Evolutionary conservation across 176 grass and related monocot species (phyloP).

Genomic region (Carex littledalei): DNA sequence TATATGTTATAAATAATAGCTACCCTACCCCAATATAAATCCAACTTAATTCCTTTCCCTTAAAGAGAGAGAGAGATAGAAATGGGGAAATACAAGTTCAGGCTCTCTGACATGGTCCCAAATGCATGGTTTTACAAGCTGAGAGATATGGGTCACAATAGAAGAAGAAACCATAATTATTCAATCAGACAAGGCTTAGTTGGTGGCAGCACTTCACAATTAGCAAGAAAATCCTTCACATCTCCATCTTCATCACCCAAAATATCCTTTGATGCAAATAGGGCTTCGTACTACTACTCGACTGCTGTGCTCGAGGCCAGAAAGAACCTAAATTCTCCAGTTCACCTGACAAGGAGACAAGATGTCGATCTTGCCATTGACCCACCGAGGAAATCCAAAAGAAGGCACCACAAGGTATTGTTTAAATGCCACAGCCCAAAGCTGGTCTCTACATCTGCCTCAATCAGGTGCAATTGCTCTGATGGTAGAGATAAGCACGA

Average conservation of each 20-base stretch:
- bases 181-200: too few species aligned
- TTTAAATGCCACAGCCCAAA: constrained; percentile 34
- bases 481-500: neutral
- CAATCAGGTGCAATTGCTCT: constrained; percentile 29
- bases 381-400: constrained; percentile 43
- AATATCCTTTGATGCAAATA: constrained; percentile 35
- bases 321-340: constrained; percentile 28
- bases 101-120: constrained; percentile 87
- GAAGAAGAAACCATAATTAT: constrained; percentile 9
- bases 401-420: constrained; percentile 32
- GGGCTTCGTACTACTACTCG: constrained; percentile 83
- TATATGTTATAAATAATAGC: neutral
- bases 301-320: constrained; percentile 20
- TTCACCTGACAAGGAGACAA: constrained; percentile 29
- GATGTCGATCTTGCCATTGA: constrained; percentile 44
- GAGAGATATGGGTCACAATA: constrained; percentile 48
- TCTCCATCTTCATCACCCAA: neutral
- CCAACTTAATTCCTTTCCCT: neutral
- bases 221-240: constrained; percentile 6
- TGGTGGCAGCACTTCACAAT: neutral
- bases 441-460: constrained; percentile 36
- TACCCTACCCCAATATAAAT: neutral
- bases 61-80: constrained; percentile 1
- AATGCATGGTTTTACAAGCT: constrained; percentile 98
- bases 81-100: constrained; percentile 84